Evolutionary conservation across 2,329 filamentous ascomycete genomes (phyloP), one percentile per base, ranked within the genome.

Genomic region (Coniochaeta hoffmannii): DNA sequence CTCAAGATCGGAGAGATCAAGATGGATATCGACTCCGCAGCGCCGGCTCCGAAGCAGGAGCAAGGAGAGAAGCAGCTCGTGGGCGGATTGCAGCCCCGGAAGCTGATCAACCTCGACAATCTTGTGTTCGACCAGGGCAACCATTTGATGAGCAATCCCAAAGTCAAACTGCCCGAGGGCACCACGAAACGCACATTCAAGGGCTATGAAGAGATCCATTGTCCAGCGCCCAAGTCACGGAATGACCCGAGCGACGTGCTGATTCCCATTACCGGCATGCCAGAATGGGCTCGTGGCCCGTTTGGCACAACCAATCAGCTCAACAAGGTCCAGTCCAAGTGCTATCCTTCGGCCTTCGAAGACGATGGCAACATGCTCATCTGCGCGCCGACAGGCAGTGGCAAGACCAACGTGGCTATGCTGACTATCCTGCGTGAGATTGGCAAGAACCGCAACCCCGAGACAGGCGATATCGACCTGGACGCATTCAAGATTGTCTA

Each of bases 391-490:
- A 99, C 94, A 52, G 94, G 94, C 62, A 96, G 91, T 69, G 94
- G 94, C 68, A 99, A 99, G 76, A 99, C 94, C 1, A 99, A 99
- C 66, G 94, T 99, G 53, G 93, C 93, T 41, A 97, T 99, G 93
- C 78, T 99, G 60, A 87, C 93, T 1, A 97, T 99, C 66, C 80
- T 99, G 36, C 89, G 93, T 59, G 95, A 99, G 69, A 91, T 99
- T 66, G 94, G 94, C 58, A 99, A 97, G 76, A 87, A 99, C 68
- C 84, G 93, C 56, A 87, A 99, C 65, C 83, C 89, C 0, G 78
- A 87, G 59, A 96, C 90, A 1, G 94, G 94, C n/a, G 88, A 95
- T 58, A 94, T 99, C 60, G 90, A 96, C 69, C 77, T 99, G 9
- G 94, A 99, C 66, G 86, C 92, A 44, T 99, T 99, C 78, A 99